These are phyloP conservation scores for Trichoderma sp. DNA, from an alignment of 2,329 filamentous ascomycete genomes.

Conservation along the genomic window DNA sequence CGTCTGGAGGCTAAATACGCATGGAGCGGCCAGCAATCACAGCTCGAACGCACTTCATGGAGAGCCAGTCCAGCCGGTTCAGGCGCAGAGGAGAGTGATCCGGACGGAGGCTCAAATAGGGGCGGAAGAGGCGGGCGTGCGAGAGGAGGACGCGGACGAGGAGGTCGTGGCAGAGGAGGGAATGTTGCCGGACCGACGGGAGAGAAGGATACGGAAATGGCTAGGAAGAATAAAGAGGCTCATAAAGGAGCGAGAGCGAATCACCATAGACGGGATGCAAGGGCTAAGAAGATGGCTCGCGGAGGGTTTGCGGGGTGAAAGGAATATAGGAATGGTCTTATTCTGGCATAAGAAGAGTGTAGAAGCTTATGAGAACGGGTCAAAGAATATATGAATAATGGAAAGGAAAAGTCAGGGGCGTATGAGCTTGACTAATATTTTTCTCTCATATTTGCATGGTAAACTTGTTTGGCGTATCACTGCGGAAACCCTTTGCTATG, in stretches of 20 bases:
- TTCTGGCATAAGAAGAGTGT: neutral
- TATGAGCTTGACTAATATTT: neutral
- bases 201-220: slow-evolving; percentile 69
- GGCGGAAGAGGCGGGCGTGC: slow-evolving; percentile 49
- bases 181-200: slow-evolving; percentile 64
- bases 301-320: slow-evolving; percentile 39
- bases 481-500: neutral
- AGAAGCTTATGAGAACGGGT: neutral
- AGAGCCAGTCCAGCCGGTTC: slow-evolving; percentile 51
- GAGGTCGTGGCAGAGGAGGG: slow-evolving; percentile 49
- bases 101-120: slow-evolving; percentile 44
- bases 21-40: slow-evolving; percentile 64
- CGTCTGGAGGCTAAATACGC: slow-evolving; percentile 69
- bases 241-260: slow-evolving; percentile 81
- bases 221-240: slow-evolving; percentile 74
- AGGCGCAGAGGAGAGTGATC: slow-evolving; percentile 56
- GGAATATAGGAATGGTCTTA: neutral
- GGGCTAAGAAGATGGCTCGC: slow-evolving; percentile 64
- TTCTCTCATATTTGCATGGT: neutral
- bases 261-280: slow-evolving; percentile 75
- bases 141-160: slow-evolving; percentile 33
- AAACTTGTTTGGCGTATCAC: neutral
- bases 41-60: slow-evolving; percentile 67
- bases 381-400: neutral
- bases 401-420: neutral